A percentile compares a stretch with the other conserved stretches of the same genome.
phyloP scores from a whole-genome alignment of 345 rosid species.

The Theobroma cacao region DNA sequence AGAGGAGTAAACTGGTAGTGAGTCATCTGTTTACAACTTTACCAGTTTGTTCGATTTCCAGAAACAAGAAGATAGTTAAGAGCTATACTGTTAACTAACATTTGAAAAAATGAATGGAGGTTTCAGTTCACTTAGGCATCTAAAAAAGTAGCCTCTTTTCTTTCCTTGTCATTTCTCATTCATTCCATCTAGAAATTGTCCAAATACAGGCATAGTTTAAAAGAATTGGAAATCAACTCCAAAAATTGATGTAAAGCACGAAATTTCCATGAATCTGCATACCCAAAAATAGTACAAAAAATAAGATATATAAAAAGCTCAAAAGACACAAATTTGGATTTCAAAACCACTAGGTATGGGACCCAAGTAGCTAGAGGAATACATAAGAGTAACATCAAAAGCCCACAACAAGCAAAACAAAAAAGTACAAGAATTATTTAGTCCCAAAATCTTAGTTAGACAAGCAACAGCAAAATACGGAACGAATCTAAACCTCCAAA shows the following conservation, averaged over 20 bases:
- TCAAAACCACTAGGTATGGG: conserved; percentile 27
- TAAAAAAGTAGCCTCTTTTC: conserved; percentile 2
- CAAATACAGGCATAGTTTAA: neutral
- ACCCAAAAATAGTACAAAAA: conserved; percentile 22
- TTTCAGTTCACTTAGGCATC: neutral
- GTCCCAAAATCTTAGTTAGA: conserved; percentile 18
- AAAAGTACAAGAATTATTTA: conserved; percentile 23
- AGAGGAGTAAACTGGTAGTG: neutral
- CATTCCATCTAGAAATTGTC: conserved; percentile 3
- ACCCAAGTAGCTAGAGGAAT: conserved; percentile 28
- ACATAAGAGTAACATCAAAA: conserved; percentile 17
- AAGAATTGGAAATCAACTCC: neutral
- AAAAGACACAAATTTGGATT: conserved; percentile 9
- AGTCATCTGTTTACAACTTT: neutral
- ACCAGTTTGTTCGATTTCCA: neutral
- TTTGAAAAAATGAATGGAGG: neutral
- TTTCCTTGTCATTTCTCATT: neutral
- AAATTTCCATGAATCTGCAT: conserved; percentile 23
- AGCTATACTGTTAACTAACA: neutral
- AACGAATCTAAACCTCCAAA: conserved; percentile 8
- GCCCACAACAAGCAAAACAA: conserved; percentile 22
- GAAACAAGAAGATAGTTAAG: neutral
- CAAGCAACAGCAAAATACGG: conserved; percentile 17
- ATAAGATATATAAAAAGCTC: conserved; percentile 19
- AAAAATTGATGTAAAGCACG: conserved; percentile 6